Conservation (phyloP, 495 filamentous ascomycete genomes). For the Viridothelium virens region DNA sequence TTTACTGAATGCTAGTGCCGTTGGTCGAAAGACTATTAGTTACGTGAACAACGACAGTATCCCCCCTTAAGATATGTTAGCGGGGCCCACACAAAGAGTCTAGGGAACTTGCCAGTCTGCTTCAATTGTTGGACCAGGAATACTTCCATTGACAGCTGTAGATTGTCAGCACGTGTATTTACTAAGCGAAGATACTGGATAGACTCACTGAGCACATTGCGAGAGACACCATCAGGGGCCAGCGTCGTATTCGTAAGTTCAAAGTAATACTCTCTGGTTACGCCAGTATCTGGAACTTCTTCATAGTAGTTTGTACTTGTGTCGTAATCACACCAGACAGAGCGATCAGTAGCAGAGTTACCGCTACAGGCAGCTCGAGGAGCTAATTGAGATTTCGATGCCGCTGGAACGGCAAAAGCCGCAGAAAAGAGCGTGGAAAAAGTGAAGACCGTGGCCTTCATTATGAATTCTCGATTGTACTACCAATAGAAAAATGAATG, state of each 20-base stretch:
- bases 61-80: constrained; percentile 24
- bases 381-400: not conserved
- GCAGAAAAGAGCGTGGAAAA: not conserved
- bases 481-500: not conserved
- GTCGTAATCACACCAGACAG: constrained; percentile 25
- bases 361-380: constrained; percentile 7
- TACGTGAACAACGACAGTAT: constrained; percentile 33
- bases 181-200: not conserved
- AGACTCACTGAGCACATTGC: constrained; percentile 8
- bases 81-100: not conserved
- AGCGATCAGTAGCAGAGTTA: constrained; percentile 12
- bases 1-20: constrained; percentile 40
- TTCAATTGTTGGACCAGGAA: constrained; percentile 32
- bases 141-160: constrained; percentile 29
- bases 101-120: constrained; percentile 23
- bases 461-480: not conserved
- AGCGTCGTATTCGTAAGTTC: constrained; percentile 21
- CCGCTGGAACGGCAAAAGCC: not conserved
- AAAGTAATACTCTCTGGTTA: constrained; percentile 24
- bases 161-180: not conserved
- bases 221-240: constrained; percentile 19
- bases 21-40: constrained; percentile 33
- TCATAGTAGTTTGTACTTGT: constrained; percentile 29
- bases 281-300: constrained; percentile 26
- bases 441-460: not conserved